These are phyloP conservation scores for Coemansia furcata DNA, from an alignment of 192 early-diverging fungal genomes.

Conservation along the genomic window DNA sequence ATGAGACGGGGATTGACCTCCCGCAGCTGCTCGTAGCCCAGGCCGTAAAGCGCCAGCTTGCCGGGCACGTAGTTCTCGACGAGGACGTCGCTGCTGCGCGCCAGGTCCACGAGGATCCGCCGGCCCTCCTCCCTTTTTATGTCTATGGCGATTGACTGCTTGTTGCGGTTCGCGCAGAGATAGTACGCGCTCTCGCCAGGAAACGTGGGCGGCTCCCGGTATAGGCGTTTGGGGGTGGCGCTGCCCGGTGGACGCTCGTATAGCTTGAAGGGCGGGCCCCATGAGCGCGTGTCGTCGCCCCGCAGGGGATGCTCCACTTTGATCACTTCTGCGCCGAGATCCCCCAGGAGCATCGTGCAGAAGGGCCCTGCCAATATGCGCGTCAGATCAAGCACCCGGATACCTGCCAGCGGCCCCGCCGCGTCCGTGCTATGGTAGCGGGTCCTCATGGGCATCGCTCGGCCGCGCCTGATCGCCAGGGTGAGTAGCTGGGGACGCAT, in stretches of 20 bases:
- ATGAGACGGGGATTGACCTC: conserved; percentile 76
- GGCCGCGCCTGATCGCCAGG: background rate
- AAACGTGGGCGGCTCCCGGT: conserved; percentile 23
- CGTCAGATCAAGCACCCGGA: conserved; percentile 71
- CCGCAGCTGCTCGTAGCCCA: conserved; percentile 70
- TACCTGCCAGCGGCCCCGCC: conserved; percentile 59
- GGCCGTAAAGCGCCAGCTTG: conserved; percentile 69
- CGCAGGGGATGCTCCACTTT: conserved; percentile 82
- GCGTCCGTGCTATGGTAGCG: conserved; percentile 1
- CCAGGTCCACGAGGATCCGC: conserved; percentile 66
- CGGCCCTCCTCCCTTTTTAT: conserved; percentile 67
- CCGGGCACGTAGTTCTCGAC: conserved; percentile 95
- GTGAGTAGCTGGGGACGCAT: background rate
- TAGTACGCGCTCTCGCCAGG: conserved; percentile 83
- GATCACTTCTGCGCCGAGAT: conserved; percentile 84
- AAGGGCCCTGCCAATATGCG: conserved; percentile 76
- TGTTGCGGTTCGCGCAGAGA: conserved; percentile 90
- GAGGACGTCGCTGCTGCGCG: conserved; percentile 69
- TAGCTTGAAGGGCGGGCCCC: conserved; percentile 67
- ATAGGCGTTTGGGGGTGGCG: conserved; percentile 39
- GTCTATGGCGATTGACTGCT: conserved; percentile 84
- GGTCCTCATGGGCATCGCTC: background rate
- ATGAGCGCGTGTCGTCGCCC: conserved; percentile 88
- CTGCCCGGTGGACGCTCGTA: background rate
- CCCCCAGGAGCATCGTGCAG: conserved; percentile 76